phyloP scores from a whole-genome alignment of 176 grass and related monocot species.

The Oryza brachyantha region DNA sequence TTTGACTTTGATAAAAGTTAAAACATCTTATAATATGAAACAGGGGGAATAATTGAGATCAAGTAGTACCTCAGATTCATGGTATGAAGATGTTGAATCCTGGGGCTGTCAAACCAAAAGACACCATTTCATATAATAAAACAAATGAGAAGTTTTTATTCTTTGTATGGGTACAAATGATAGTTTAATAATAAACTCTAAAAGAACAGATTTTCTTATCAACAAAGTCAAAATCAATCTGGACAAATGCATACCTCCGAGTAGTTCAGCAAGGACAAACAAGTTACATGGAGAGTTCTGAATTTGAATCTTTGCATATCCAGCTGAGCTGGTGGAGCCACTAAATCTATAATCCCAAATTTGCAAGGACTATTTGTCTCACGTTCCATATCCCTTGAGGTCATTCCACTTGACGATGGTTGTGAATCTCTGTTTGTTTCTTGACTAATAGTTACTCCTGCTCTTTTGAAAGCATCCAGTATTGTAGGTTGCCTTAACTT shows the following conservation, averaged over 20 bases:
- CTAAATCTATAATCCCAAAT: slow-evolving; percentile 69
- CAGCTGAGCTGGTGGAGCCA: slow-evolving; percentile 51
- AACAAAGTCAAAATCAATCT: neutral
- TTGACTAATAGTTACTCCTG: slow-evolving; percentile 60
- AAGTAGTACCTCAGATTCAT: slow-evolving; percentile 74
- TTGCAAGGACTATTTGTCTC: slow-evolving; percentile 43
- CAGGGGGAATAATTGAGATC: slow-evolving; percentile 42
- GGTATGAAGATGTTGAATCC: slow-evolving; percentile 54
- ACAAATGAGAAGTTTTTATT: neutral
- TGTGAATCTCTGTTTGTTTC: slow-evolving; percentile 54
- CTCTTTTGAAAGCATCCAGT: slow-evolving; percentile 75
- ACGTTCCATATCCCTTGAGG: slow-evolving; percentile 37
- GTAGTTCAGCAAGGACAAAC: slow-evolving; percentile 68
- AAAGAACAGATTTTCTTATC: slow-evolving; percentile 1
- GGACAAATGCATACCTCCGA: slow-evolving; percentile 55
- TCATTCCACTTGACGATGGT: slow-evolving; percentile 37
- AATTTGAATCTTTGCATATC: slow-evolving; percentile 86
- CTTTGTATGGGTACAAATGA: neutral
- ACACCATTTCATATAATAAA: neutral
- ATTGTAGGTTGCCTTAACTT: slow-evolving; percentile 74
- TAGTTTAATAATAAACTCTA: slow-evolving; percentile 7
- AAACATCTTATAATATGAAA: too few species aligned
- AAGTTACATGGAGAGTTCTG: slow-evolving; percentile 68
- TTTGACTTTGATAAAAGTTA: too few species aligned
- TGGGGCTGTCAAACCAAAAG: slow-evolving; percentile 37